Evolutionary conservation across 2,329 filamentous ascomycete genomes (phyloP), one percentile per base, ranked within the genome.

Genomic region (Ilyonectria destructans): DNA sequence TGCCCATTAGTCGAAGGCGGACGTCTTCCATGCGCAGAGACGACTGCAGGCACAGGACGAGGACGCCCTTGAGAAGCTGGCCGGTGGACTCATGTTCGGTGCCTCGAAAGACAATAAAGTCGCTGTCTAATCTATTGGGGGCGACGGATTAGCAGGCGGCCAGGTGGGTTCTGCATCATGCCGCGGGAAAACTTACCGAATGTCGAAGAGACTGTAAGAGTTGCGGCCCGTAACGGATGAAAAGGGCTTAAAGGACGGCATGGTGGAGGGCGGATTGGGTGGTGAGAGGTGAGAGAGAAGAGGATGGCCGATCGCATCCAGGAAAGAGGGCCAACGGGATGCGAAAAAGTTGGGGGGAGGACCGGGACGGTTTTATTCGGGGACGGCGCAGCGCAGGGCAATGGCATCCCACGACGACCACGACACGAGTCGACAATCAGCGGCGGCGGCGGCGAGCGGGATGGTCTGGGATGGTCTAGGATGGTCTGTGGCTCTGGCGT

Each of bases 21-120:
- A 96, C 86, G 79, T 93, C 91, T 77, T 95, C 92, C 37, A 94
- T 88, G 65, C 89, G 91, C 66, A 95, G 82, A 0, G 91, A 84
- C 46, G 91, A 86, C 23, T 90, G 89, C 40, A 96, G 84, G 77
- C 93, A 95, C 40, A 96, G 85, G 40, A 95, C 91, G 35, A 96
- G 82, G 26, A 88, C 89, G 54, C 93, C 93, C 77, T 91, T 93
- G 72, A 96, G 82, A 61, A 93, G 82, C 75, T 94, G 92, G 69
- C 92, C 93, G 49, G 92, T 89, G 54, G 93, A 92, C 78, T 96
- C 93, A 78, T 92, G 87, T 64, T 93, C 91, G 73, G 84, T 87
- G 68, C 93, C 93, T 60, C 93, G 91, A 70, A 96, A 92, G 33
- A 96, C 91, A 67, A 96, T 89, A 65, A 95, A 93, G 75, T 94